phyloP scores from a whole-genome alignment of 768 basidiomycete species.

The Lactarius hengduanensis region DNA sequence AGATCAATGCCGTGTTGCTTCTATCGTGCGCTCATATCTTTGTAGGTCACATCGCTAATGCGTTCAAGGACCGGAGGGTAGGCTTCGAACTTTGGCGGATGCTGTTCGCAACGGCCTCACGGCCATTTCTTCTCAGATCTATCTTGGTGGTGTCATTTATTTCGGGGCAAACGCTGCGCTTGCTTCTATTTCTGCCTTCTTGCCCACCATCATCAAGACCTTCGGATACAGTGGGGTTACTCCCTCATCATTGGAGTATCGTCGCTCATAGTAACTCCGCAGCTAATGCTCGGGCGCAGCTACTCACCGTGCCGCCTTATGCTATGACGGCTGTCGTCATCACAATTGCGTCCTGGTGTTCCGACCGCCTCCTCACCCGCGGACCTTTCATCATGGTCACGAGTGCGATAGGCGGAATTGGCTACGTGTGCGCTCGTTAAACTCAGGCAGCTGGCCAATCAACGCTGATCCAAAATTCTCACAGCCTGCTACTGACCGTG shows the following conservation, averaged over 20 bases:
- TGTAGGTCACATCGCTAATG: conserved; percentile 59
- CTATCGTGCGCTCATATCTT: background rate
- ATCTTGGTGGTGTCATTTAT: conserved; percentile 68
- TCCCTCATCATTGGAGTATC: background rate
- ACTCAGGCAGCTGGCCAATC: background rate
- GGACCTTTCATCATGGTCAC: conserved; percentile 48
- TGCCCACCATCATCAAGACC: conserved; percentile 77
- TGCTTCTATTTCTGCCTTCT: conserved; percentile 78
- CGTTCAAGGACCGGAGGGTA: conserved; percentile 73
- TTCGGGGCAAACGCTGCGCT: conserved; percentile 76
- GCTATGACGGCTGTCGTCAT: conserved; percentile 67
- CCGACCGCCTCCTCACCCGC: conserved; percentile 66
- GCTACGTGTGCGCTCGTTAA: conserved; percentile 56
- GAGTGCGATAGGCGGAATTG: conserved; percentile 49
- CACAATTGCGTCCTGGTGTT: conserved; percentile 53
- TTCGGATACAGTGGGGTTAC: conserved; percentile 63
- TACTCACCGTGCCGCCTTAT: conserved; percentile 82
- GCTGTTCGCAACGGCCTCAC: background rate
- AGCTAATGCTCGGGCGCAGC: conserved; percentile 66
- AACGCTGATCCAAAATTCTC: conserved; percentile 2
- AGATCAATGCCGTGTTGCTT: conserved; percentile 13
- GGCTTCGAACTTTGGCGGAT: conserved; percentile 22
- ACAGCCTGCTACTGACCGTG: conserved; percentile 56
- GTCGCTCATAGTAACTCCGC: conserved; percentile 19
- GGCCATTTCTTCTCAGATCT: conserved; percentile 42